phyloP scores from a whole-genome alignment of 2,329 filamentous ascomycete genomes.

The Curvularia spicifera region DNA sequence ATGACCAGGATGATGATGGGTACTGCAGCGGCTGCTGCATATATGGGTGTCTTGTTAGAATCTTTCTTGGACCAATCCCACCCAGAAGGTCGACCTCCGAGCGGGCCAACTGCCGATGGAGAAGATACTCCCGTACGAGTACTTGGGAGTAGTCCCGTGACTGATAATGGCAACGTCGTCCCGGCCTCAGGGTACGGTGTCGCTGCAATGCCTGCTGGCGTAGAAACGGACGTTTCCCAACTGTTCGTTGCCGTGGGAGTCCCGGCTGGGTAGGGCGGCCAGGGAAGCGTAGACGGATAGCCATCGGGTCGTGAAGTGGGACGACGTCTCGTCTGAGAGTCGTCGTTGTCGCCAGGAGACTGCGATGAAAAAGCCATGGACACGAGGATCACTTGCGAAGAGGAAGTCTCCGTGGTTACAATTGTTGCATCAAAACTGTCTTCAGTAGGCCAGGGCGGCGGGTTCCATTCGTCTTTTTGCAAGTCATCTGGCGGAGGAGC shows the following conservation, averaged over 20 bases:
- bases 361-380: constrained; percentile 1
- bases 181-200: constrained; percentile 9
- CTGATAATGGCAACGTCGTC: background rate
- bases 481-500: constrained; percentile 16
- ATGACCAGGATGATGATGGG: constrained; percentile 36
- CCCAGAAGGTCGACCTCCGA: constrained; percentile 3
- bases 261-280: constrained; percentile 2
- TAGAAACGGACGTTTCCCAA: constrained; percentile 8
- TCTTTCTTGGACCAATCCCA: constrained; percentile 12
- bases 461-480: constrained; percentile 10
- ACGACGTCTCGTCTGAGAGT: constrained; percentile 2
- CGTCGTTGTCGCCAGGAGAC: background rate
- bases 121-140: background rate
- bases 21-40: constrained; percentile 34
- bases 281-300: background rate
- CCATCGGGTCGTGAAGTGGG: background rate
- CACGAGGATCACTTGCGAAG: background rate
- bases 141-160: constrained; percentile 2
- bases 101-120: constrained; percentile 3
- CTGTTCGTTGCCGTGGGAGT: background rate
- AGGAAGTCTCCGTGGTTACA: background rate
- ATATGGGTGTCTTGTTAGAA: constrained; percentile 22
- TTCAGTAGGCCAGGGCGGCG: constrained; percentile 1
- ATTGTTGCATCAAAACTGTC: constrained; percentile 2
- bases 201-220: constrained; percentile 5